Percentiles rank a stretch among this genome's conserved stretches.
These are phyloP conservation scores for Spirogloea muscicola DNA, from an alignment of 139 green algal genomes.

Conservation along the genomic window DNA sequence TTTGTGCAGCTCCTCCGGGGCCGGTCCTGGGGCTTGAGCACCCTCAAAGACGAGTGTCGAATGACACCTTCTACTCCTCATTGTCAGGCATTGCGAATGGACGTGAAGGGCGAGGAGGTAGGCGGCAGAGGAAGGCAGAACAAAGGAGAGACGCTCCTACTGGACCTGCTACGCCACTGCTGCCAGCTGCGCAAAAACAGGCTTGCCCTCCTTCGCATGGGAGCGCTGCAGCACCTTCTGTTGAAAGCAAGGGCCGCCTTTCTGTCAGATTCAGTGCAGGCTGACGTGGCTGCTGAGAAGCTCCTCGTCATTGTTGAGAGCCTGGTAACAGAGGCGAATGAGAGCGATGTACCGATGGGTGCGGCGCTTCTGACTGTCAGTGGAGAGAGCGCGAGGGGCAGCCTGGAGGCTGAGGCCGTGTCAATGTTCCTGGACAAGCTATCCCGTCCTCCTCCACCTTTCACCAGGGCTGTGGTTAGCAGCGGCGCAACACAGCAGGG, in stretches of 20 bases:
- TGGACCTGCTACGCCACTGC: conserved; percentile 50
- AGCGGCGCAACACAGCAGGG: neutral
- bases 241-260: conserved; percentile 31
- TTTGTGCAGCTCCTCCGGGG: too few species aligned
- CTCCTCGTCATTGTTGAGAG: conserved; percentile 37
- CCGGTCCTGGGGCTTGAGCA: too few species aligned
- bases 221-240: conserved; percentile 52
- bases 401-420: conserved; percentile 34
- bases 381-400: neutral
- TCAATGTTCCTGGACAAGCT: conserved; percentile 51
- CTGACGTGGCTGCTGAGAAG: conserved; percentile 17
- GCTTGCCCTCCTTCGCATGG: conserved; percentile 39
- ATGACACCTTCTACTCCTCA: too few species aligned
- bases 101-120: neutral
- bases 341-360: neutral
- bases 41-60: too few species aligned
- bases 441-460: conserved; percentile 12
- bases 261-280: neutral
- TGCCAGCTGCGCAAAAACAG: conserved; percentile 46
- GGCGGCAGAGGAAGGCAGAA: neutral
- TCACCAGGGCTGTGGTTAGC: neutral
- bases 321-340: conserved; percentile 37
- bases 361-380: neutral
- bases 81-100: too few species aligned
- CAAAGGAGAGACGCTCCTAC: conserved; percentile 16